Percentiles rank a stretch among this genome's conserved stretches.
phyloP scores from a whole-genome alignment of 2,329 filamentous ascomycete genomes.

The Diaporthe helianthi region DNA sequence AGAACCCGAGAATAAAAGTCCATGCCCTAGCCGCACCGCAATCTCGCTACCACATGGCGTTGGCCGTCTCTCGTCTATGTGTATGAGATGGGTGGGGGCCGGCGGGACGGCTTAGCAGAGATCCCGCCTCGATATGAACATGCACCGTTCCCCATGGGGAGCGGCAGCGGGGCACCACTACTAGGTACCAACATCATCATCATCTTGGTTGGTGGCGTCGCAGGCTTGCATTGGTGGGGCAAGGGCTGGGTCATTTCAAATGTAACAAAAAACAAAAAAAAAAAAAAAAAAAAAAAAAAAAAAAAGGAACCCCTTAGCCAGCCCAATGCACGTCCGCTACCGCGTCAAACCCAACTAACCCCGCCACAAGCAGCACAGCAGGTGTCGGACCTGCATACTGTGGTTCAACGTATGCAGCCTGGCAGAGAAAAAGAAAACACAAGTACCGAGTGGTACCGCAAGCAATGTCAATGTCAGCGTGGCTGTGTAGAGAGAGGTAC shows the following conservation, averaged over 20 bases:
- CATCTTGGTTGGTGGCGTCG: constrained; percentile 6
- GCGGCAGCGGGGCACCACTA: constrained; percentile 11
- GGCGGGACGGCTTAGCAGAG: constrained; percentile 14
- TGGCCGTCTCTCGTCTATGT: background rate
- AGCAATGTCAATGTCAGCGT: background rate
- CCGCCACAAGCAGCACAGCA: constrained; percentile 24
- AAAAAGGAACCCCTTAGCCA: too few species aligned
- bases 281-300: too few species aligned
- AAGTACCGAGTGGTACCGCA: background rate
- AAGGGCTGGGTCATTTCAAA: background rate
- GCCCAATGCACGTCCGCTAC: background rate
- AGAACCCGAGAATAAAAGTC: background rate
- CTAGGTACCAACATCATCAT: too few species aligned
- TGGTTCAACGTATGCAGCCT: constrained; percentile 2
- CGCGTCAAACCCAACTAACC: background rate
- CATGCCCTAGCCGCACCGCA: background rate
- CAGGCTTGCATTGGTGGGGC: background rate
- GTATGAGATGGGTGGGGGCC: background rate
- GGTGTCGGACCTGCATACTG: constrained; percentile 34
- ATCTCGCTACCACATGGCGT: constrained; percentile 8
- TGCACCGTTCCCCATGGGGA: constrained; percentile 27
- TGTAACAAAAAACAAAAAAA: too few species aligned
- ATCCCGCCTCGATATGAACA: constrained; percentile 20
- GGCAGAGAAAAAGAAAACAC: background rate
- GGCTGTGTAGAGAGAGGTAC: background rate